phyloP scores from a whole-genome alignment of 164 flowering plant genomes.

The Piper longum region DNA sequence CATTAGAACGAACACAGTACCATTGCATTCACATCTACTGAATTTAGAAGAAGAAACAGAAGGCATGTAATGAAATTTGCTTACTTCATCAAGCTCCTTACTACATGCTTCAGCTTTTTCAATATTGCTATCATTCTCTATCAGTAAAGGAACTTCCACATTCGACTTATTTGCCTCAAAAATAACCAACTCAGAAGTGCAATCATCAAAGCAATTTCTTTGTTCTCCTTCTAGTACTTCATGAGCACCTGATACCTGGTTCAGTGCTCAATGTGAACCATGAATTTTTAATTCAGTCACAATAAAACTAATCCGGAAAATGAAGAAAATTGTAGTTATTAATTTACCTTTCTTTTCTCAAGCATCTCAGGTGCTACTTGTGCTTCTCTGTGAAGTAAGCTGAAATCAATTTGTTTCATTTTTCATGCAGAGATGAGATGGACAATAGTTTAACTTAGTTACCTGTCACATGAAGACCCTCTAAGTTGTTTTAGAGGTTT shows the following conservation, averaged over 20 bases:
- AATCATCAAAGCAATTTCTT: conserved; percentile 8
- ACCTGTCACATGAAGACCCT: conserved; percentile 13
- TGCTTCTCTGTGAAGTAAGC: conserved; percentile 23
- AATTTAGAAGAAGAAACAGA: neutral
- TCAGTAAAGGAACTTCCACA: conserved; percentile 19
- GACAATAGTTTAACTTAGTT: neutral
- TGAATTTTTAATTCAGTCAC: neutral
- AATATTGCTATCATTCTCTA: conserved; percentile 45
- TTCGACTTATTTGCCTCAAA: conserved; percentile 16
- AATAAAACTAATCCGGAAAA: neutral
- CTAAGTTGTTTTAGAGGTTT: conserved; percentile 42
- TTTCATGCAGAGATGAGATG: neutral
- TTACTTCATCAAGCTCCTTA: conserved; percentile 79
- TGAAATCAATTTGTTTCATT: neutral
- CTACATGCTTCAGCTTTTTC: conserved; percentile 71
- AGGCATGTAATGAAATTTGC: conserved; percentile 13
- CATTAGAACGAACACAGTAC: too few relatives aligned
- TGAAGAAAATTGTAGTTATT: neutral
- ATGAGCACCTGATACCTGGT: conserved; percentile 16
- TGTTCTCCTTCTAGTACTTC: conserved; percentile 13
- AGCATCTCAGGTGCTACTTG: conserved; percentile 12
- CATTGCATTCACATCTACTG: neutral
- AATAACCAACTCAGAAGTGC: conserved; percentile 12
- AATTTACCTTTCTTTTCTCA: conserved; percentile 25
- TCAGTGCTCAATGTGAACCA: neutral